Percentiles rank a stretch among this genome's conserved stretches.
Evolutionary conservation across 2,329 filamentous ascomycete species (phyloP).

Genomic region (Talaromyces sp.): DNA sequence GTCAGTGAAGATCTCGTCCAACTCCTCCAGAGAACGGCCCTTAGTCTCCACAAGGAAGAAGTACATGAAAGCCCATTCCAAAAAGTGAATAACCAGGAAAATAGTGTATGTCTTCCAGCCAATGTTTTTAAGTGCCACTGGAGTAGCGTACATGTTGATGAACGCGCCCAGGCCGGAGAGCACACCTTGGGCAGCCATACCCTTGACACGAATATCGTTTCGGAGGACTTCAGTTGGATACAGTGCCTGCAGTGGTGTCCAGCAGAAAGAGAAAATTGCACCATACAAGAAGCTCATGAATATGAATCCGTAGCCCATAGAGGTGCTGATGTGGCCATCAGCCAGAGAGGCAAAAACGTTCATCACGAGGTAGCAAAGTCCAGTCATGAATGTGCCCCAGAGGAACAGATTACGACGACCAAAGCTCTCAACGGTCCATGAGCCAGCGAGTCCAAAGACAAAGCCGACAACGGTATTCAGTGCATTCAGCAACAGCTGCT

Average conservation of each 20-base stretch:
- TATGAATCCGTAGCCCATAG: slow-evolving; percentile 23
- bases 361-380: slow-evolving; percentile 7
- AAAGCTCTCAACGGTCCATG: slow-evolving; percentile 1
- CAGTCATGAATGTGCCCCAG: slow-evolving; percentile 5
- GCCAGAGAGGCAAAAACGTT: slow-evolving; percentile 37
- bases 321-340: slow-evolving; percentile 25
- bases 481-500: not conserved
- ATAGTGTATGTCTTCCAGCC: slow-evolving; percentile 3
- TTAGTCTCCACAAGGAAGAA: slow-evolving; percentile 62
- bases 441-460: not conserved
- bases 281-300: slow-evolving; percentile 46
- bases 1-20: slow-evolving; percentile 23
- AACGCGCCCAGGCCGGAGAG: slow-evolving; percentile 25
- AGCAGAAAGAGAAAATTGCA: slow-evolving; percentile 46
- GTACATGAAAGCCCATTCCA: slow-evolving; percentile 28
- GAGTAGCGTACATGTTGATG: slow-evolving; percentile 27
- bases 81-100: not conserved
- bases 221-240: slow-evolving; percentile 11
- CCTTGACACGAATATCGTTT: slow-evolving; percentile 15
- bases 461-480: not conserved
- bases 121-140: not conserved
- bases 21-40: slow-evolving; percentile 65
- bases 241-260: slow-evolving; percentile 32
- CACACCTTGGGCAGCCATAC: slow-evolving; percentile 6
- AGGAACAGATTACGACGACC: slow-evolving; percentile 15